phyloP scores from a whole-genome alignment of 169 alveolate genomes.

The Cryptosporidium bovis region DNA sequence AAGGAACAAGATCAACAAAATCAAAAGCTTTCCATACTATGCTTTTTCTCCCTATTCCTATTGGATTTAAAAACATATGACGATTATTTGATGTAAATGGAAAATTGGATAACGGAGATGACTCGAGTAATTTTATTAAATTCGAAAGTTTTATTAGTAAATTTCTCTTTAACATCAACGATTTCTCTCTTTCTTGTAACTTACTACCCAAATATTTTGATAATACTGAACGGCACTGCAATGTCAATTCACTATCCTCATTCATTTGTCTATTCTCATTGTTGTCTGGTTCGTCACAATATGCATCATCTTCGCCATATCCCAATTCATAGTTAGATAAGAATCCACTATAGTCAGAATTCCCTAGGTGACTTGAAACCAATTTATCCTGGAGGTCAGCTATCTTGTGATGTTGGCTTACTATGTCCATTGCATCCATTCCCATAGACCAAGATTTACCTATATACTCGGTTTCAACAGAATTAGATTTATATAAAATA shows the following conservation, averaged over 20 bases:
- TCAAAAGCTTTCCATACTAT: conserved; percentile 67
- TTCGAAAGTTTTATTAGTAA: conserved; percentile 23
- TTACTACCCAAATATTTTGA: conserved; percentile 39
- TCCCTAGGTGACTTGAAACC: conserved; percentile 4
- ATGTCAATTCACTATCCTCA: conserved; percentile 23
- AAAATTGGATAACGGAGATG: conserved; percentile 53
- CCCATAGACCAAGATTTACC: conserved; percentile 69
- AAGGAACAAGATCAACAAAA: conserved; percentile 45
- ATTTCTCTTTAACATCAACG: conserved; percentile 31
- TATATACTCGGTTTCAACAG: background rate
- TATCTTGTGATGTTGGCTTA: conserved; percentile 39
- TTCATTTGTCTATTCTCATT: conserved; percentile 16
- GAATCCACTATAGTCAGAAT: background rate
- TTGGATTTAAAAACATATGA: conserved; percentile 64
- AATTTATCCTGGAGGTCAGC: conserved; percentile 64
- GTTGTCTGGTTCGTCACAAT: background rate
- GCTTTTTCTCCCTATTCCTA: conserved; percentile 58
- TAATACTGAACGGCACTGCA: conserved; percentile 20
- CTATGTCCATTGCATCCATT: conserved; percentile 49
- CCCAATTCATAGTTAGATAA: background rate
- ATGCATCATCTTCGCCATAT: conserved; percentile 45
- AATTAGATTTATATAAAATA: background rate
- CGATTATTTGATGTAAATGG: conserved; percentile 34
- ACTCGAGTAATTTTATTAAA: conserved; percentile 25
- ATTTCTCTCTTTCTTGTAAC: conserved; percentile 28